Evolutionary conservation across 805 yeast species (phyloP), one percentile per base, ranked within the genome.

Genomic region (Candida parachauliodes): DNA sequence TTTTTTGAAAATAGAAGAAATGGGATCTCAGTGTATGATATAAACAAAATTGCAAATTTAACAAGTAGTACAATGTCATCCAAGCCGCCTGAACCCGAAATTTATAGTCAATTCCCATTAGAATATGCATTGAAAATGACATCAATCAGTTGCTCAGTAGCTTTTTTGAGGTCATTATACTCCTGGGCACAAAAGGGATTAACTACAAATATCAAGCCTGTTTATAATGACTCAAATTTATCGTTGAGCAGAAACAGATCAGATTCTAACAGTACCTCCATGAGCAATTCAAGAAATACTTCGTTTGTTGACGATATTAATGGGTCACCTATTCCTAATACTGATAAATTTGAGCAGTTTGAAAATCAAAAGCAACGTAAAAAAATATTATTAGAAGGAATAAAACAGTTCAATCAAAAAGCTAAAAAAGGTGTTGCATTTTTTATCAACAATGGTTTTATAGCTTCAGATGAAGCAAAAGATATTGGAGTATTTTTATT

Each of bases 91-190:
- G 74, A 75, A 37, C 78, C 79, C 1, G 85, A 78, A 35, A 56
- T 68, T n/a, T 63, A 63, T 22, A 64, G 49, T 45, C 59, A 55
- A 22, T 83, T 76, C 52, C 95, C 96, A 3, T 65, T 83, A 22
- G 96, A 87, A 43, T 89, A 83, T 56, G 87, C 89, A 1, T 67
- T 91, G 55, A 88, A 89, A 50, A 79, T 88, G 74, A 76, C 80
- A 1, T 78, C 98, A 0, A 70, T 94, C 40, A 79, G 77, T 34
- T 82, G 91, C 43, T 72, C 88, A 29, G 93, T 91, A 10, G 84
- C 88, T 2, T 82, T 88, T 32, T 68, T 94, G 50, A 69, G 87
- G 49, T 86, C 96, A 0, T 68, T 93, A 31, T 74, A 84, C 50
- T 72, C 87, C 2, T 89, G 97, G 96, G 85, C 95, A 9, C 94